Evolutionary conservation across 768 basidiomycete genomes (phyloP), one percentile per base, ranked within the genome.

Genomic region (Xerocomus potaroensis): DNA sequence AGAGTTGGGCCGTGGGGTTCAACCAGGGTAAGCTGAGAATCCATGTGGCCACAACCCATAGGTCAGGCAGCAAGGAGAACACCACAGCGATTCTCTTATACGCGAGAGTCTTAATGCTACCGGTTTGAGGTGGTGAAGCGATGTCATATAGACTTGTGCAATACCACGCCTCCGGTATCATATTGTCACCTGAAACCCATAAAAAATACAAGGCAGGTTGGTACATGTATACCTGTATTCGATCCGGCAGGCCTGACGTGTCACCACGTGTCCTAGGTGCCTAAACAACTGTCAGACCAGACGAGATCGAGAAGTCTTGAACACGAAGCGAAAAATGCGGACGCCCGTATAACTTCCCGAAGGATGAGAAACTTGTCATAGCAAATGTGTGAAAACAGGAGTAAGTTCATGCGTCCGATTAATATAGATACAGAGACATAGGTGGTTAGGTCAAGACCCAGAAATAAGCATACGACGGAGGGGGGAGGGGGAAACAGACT

Each of bases 21-120:
- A 24, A 50, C 39, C 8, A 59, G 41, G 7, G 58, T 60, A 30
- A 61, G 45, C 29, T 54, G 58, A 21, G 55, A 57, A 3, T 50
- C 33, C 55, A 53, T 54, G 37, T 22, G 32, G 10, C 10, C 26
- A 27, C 10, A 11, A 14, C 15, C n/a, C 26, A 21, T 18, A 9
- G 43, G 14, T 4, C 4, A 34, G 35, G 19, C n/a, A 22, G 19
- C 14, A 41, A 8, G 11, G 41, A 14, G 16, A 9, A 9, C 14
- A 8, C 15, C 19, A 9, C 27, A 5, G 30, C 15, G 19, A 18
- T 18, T n/a, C n/a, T n/a, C 26, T 22, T 30, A 41, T 41, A 41
- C 27, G 7, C 38, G 4, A 16, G 9, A 19, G 9, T 7, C 11
- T 31, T 34, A 34, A 43, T 34, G 16, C 40, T 5, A 31, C 41